These are phyloP conservation scores for Inga laurina DNA, from an alignment of 306 rosid genomes.

Conservation along the genomic window DNA sequence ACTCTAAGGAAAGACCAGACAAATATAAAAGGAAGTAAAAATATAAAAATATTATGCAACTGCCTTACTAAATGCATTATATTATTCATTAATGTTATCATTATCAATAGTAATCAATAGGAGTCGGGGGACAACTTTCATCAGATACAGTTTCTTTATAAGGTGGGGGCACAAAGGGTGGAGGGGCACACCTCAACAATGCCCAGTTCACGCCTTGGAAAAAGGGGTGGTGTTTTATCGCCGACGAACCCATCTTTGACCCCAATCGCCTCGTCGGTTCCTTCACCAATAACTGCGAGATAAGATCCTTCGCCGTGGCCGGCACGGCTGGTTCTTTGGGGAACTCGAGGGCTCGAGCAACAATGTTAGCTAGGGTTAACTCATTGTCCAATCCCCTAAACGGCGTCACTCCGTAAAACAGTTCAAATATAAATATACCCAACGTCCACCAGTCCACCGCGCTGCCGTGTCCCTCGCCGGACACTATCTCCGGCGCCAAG, in stretches of 20 bases:
- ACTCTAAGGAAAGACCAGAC: not conserved
- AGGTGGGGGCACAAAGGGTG: conserved; percentile 63
- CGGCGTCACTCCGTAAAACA: conserved; percentile 57
- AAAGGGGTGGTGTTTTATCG: conserved; percentile 54
- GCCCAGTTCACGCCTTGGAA: conserved; percentile 63
- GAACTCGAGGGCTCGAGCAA: conserved; percentile 68
- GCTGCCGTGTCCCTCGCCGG: conserved; percentile 63
- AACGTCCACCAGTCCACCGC: conserved; percentile 71
- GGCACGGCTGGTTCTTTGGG: conserved; percentile 61
- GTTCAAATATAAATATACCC: conserved; percentile 56
- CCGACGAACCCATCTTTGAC: conserved; percentile 53
- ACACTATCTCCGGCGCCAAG: conserved; percentile 63
- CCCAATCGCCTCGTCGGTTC: conserved; percentile 55
- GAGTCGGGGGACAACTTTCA: conserved; percentile 60
- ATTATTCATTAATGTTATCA: not conserved
- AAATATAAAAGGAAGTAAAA: not conserved
- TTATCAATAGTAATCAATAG: conserved; percentile 63
- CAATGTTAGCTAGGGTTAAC: conserved; percentile 56
- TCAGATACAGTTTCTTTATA: conserved; percentile 49
- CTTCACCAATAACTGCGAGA: conserved; percentile 52
- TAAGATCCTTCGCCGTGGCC: conserved; percentile 53
- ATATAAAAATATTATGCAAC: conserved; percentile 9
- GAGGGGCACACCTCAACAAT: conserved; percentile 52
- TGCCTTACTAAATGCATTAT: not conserved
- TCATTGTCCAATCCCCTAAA: conserved; percentile 57